Evolutionary conservation across 768 basidiomycete genomes (phyloP), one percentile per base, ranked within the genome.

Genomic region (Serendipita sp.): DNA sequence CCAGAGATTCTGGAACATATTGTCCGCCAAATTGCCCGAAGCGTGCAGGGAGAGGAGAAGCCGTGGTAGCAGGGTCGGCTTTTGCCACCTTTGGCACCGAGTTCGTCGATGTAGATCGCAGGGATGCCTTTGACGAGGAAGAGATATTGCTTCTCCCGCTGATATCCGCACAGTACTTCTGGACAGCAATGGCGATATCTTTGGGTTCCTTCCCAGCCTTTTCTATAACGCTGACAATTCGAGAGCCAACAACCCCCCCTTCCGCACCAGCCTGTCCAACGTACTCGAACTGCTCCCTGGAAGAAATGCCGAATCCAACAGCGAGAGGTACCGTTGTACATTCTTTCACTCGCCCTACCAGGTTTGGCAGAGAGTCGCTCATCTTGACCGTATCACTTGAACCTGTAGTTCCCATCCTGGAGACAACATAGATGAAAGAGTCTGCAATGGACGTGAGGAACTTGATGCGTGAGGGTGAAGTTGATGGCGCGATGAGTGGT

Each of bases 321-420:
- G 92, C 95, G 54, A 99, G 79, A 2, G 96, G 91, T 7, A 90
- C 83, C 11, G 80, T 77, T 48, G 92, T 81, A 72, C 85, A 82
- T 68, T 88, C 77, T 51, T 89, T 86, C 54, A 99, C 86, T 41
- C 91, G 86, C 28, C 81, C 76, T 62, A 99, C 83, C 68, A 97
- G 86, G 66, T 87, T 83, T 1, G 93, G 90, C 1, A 98, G 84
- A 28, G 81, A 82, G 44, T 73, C 77, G 68, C 92, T 93, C 71
- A 96, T 83, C 0, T 76, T 78, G 11, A 83, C 82, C 46, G 80
- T 76, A 48, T 82, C 85, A 1, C 90, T 89, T 5, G 95, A 96
- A 35, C 96, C 96, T 1, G 96, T 99, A 1, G 91, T 96, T 13
- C 96, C 96, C 96, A 99, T 99, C 79, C 91, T 95, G 56, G 94